Percentiles rank a stretch among this genome's conserved stretches.
Evolutionary conservation across 2,329 filamentous ascomycete genomes (phyloP).

Genomic region (Venturia effusa): DNA sequence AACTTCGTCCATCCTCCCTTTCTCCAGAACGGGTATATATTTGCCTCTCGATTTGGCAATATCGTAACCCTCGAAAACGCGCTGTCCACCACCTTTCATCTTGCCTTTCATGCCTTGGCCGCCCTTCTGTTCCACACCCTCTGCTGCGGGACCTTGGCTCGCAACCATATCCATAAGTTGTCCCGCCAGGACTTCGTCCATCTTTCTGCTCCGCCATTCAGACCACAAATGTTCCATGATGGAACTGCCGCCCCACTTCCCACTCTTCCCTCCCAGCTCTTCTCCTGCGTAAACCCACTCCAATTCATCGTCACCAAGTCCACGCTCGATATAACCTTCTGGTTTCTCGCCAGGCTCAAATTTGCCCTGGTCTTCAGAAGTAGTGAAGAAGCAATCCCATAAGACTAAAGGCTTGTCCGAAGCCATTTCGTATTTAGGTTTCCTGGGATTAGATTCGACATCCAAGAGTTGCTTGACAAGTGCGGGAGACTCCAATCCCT

Average conservation of each 20-base stretch:
- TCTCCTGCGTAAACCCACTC: conserved; percentile 28
- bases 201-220: conserved; percentile 72
- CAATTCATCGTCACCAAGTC: conserved; percentile 10
- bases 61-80: conserved; percentile 50
- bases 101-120: background rate
- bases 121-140: conserved; percentile 9
- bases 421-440: conserved; percentile 83
- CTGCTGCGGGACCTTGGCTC: conserved; percentile 15
- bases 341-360: conserved; percentile 68
- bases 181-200: conserved; percentile 76
- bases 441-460: conserved; percentile 55
- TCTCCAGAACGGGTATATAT: conserved; percentile 47
- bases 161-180: conserved; percentile 57
- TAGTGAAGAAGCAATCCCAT: conserved; percentile 89
- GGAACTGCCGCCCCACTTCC: conserved; percentile 25
- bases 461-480: conserved; percentile 69
- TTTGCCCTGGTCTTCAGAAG: conserved; percentile 31
- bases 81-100: conserved; percentile 27
- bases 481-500: conserved; percentile 68
- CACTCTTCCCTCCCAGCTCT: conserved; percentile 20
- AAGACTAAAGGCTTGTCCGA: conserved; percentile 82
- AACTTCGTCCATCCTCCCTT: conserved; percentile 44
- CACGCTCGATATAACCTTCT: conserved; percentile 9
- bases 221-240: conserved; percentile 70
- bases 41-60: conserved; percentile 41